These are phyloP conservation scores for Cladosporium austrohemisphaericum DNA, from an alignment of 2,329 filamentous ascomycete species.

Conservation along the genomic window DNA sequence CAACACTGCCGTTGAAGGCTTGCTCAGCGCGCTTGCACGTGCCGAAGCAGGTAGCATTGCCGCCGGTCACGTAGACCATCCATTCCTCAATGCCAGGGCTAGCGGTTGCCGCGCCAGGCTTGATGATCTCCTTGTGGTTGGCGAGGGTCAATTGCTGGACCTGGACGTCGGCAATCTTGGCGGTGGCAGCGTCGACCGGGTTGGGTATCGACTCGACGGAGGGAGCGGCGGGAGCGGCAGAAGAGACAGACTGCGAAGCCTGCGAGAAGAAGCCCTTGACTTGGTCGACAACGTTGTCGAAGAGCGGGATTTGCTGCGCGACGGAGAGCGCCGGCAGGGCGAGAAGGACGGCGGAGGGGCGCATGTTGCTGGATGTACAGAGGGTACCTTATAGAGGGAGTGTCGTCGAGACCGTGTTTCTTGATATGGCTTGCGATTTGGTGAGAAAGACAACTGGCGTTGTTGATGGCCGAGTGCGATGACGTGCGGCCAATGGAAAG, in stretches of 20 bases:
- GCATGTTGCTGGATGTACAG: conserved; percentile 48
- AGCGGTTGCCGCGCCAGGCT: conserved; percentile 56
- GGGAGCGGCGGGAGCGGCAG: conserved; percentile 45
- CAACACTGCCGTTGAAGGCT: conserved; percentile 50
- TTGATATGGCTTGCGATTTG: not conserved
- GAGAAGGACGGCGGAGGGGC: conserved; percentile 51
- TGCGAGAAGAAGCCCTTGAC: conserved; percentile 52
- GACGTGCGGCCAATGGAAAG: not conserved
- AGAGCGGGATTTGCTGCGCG: conserved; percentile 58
- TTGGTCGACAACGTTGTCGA: conserved; percentile 62
- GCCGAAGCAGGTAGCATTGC: conserved; percentile 76
- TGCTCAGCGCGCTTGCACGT: conserved; percentile 61
- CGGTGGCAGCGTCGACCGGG: conserved; percentile 43
- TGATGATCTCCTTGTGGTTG: conserved; percentile 68
- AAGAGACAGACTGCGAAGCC: conserved; percentile 55
- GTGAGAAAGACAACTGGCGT: conserved; percentile 13
- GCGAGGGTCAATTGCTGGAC: conserved; percentile 60
- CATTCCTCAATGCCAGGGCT: conserved; percentile 65
- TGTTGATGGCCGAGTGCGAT: not conserved
- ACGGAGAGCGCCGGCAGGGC: conserved; percentile 48
- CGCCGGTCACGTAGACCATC: conserved; percentile 70
- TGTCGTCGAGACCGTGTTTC: not conserved
- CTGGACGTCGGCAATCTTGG: conserved; percentile 50
- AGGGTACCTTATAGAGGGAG: not conserved
- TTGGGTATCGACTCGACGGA: conserved; percentile 38